Evolutionary conservation across 805 yeast genomes (phyloP).

Genomic region (Metschnikowia lochheadii): DNA sequence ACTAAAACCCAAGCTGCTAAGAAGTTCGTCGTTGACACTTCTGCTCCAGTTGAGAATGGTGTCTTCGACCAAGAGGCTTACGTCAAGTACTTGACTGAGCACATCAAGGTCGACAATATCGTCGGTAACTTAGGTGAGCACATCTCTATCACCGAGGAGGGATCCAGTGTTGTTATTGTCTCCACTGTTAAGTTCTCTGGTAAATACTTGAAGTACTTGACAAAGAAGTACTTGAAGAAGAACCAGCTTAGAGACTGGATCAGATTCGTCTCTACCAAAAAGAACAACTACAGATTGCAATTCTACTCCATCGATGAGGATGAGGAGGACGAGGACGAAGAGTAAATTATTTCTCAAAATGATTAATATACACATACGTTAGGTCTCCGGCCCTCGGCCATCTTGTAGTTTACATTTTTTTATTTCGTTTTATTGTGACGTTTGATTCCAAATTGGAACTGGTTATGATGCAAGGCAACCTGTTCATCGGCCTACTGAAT

Average conservation of each 20-base stretch:
- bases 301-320: conserved; percentile 92
- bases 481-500: no score
- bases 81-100: conserved; percentile 97
- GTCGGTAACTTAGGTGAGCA: conserved; percentile 96
- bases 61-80: conserved; percentile 96
- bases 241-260: conserved; percentile 99
- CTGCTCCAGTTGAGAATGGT: conserved; percentile 96
- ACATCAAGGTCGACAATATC: conserved; percentile 97
- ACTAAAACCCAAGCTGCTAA: conserved; percentile 71
- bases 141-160: conserved; percentile 82
- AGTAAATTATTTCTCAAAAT: not conserved
- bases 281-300: conserved; percentile 94
- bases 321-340: conserved; percentile 52
- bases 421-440: no score
- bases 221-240: conserved; percentile 99
- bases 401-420: no score
- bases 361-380: conserved; percentile 1
- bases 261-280: conserved; percentile 94
- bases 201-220: conserved; percentile 98
- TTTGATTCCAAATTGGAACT: no score
- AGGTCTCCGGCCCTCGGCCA: not conserved
- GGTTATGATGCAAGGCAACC: no score
- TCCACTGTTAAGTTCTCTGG: conserved; percentile 97
- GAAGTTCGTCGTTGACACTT: conserved; percentile 92
- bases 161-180: conserved; percentile 84